Base-by-base conservation (phyloP, 164 flowering plant genomes). In the Berberis vulgaris region DNA sequence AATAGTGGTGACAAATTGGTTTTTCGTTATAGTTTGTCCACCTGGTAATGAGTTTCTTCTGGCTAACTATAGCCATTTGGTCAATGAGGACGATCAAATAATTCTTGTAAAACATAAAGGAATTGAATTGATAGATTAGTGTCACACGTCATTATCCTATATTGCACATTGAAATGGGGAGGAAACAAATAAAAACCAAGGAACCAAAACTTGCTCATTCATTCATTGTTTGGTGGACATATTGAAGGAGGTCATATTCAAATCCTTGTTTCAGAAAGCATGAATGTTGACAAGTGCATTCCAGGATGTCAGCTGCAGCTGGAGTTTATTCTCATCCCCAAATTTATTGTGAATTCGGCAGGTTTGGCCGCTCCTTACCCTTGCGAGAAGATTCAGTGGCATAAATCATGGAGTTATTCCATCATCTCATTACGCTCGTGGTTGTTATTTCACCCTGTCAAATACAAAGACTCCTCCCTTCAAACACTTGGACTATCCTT, bases 391-490 rank as follows among this genome's bases (percentile, higher is more conserved):
- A 76, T 77, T 90, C 49, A n/a, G 45, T 43, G 88, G 86, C 68
- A 43, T 84, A 1, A 38, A 67, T 47, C 49, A 38, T 65, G 64
- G 63, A 57, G 49, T 65, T 62, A 70, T 81, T 73, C 92, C 89
- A 43, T 52, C 69, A 12, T 52, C 86, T n/a, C 75, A 82, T 70
- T 89, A 74, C 77, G 97, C 98, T 62, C 88, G 92, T 49, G 98
- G 98, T 50, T 88, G 88, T 79, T 93, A 93, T 77, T 93, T 90
- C 73, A 77, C 85, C 13, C 69, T 88, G 57, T 80, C 88, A 38
- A 83, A 79, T 67, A 72, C 79, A 52, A 78, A 64, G 73, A 46
- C 39, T 45, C 67, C 85, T 57, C 91, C 96, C 65, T 93, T 93
- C 69, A 72, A 70, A 41, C 96, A 77, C 64, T 78, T 93, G 78